phyloP scores from a whole-genome alignment of 2,329 filamentous ascomycete species.

The Exserohilum turcica region DNA sequence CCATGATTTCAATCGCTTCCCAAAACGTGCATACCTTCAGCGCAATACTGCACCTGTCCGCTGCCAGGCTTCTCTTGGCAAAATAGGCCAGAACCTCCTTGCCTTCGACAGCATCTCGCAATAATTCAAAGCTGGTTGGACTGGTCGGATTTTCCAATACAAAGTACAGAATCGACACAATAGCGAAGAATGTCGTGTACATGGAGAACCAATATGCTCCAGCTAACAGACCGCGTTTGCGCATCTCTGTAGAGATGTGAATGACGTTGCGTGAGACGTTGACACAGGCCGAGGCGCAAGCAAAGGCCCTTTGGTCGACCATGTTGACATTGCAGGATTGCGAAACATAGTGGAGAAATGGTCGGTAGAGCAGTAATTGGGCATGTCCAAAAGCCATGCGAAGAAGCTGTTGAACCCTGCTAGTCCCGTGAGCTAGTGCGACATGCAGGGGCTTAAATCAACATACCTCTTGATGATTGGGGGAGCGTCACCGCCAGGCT shows the following conservation, averaged over 20 bases:
- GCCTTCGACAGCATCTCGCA: conserved; percentile 83
- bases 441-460: not conserved
- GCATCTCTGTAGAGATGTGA: conserved; percentile 79
- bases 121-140: conserved; percentile 73
- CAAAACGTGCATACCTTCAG: conserved; percentile 65
- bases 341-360: conserved; percentile 83
- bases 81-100: conserved; percentile 80
- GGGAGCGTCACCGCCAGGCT: conserved; percentile 76
- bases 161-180: conserved; percentile 79
- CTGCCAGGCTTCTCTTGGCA: conserved; percentile 83
- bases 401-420: conserved; percentile 71
- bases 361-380: conserved; percentile 80
- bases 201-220: conserved; percentile 88
- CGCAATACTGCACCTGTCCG: conserved; percentile 80
- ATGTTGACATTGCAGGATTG: conserved; percentile 56
- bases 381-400: conserved; percentile 82
- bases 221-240: conserved; percentile 73
- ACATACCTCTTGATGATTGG: conserved; percentile 76
- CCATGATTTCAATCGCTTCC: not conserved
- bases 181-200: conserved; percentile 82
- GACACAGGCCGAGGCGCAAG: conserved; percentile 71
- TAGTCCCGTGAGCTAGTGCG: not conserved
- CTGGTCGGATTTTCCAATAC: conserved; percentile 80
- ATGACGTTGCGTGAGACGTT: conserved; percentile 75
- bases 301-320: conserved; percentile 78